Conservation (phyloP, 768 basidiomycete species). For the Rickenella mellea region DNA sequence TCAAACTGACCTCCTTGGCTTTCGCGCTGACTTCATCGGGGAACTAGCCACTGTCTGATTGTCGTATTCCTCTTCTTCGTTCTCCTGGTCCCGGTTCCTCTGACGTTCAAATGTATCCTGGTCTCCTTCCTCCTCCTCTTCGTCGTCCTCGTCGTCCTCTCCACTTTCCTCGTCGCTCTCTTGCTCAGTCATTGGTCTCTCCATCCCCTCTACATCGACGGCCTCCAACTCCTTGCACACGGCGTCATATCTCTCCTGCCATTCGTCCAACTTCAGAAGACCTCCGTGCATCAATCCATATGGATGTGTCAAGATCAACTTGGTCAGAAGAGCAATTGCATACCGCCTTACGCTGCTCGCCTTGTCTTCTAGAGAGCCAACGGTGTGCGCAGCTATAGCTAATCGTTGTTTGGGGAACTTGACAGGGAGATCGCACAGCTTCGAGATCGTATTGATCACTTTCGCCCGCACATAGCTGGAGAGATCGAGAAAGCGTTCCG, state of each 20-base stretch:
- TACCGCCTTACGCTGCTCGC: conserved; percentile 79
- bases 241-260: conserved; percentile 61
- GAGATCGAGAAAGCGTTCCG: conserved; percentile 80
- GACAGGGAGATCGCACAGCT: conserved; percentile 63
- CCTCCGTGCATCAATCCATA: conserved; percentile 83
- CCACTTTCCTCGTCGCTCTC: conserved; percentile 25
- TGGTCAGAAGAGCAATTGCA: conserved; percentile 65
- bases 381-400: conserved; percentile 64
- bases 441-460: conserved; percentile 67
- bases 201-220: conserved; percentile 55
- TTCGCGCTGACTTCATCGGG: background rate
- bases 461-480: conserved; percentile 89
- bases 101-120: conserved; percentile 5
- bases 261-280: conserved; percentile 57
- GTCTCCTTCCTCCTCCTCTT: conserved; percentile 18
- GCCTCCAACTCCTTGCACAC: conserved; percentile 57
- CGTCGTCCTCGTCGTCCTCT: conserved; percentile 24
- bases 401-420: conserved; percentile 87
- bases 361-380: conserved; percentile 83
- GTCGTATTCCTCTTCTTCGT: conserved; percentile 11
- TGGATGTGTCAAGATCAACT: conserved; percentile 79
- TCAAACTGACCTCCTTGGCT: conserved; percentile 6
- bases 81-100: too few relatives aligned
- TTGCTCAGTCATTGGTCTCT: conserved; percentile 18
- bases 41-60: background rate